Conservation (phyloP, 2,329 filamentous ascomycete genomes). For the Sclerotinia minor region DNA sequence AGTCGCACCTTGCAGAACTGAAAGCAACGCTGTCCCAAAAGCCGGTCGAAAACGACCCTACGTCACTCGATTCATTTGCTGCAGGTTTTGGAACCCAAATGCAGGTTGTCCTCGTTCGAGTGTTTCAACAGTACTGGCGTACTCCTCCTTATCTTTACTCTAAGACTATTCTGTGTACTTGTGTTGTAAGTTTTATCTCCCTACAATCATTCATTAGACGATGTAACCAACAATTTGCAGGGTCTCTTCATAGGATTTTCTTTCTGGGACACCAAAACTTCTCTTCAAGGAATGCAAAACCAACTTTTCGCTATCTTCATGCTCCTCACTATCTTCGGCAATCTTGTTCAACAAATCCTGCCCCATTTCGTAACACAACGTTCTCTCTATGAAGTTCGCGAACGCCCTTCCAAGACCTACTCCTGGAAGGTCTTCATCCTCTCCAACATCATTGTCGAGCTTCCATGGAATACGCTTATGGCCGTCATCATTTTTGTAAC, state of each 20-base stretch:
- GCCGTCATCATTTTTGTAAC: constrained; percentile 72
- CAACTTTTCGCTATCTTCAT: constrained; percentile 76
- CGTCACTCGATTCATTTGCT: constrained; percentile 57
- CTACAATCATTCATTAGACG: not conserved
- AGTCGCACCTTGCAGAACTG: constrained; percentile 54
- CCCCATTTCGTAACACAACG: constrained; percentile 61
- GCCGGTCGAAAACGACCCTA: constrained; percentile 34
- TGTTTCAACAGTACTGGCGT: constrained; percentile 67
- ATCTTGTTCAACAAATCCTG: constrained; percentile 75
- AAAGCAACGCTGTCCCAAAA: constrained; percentile 46
- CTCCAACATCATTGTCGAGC: constrained; percentile 77
- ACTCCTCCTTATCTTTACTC: constrained; percentile 58
- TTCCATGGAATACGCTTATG: constrained; percentile 79
- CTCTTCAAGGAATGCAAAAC: constrained; percentile 65
- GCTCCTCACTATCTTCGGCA: constrained; percentile 71
- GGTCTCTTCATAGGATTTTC: constrained; percentile 70
- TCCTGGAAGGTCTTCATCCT: constrained; percentile 67
- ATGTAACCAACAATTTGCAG: constrained; percentile 22
- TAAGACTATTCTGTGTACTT: constrained; percentile 37
- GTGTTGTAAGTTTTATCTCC: constrained; percentile 27
- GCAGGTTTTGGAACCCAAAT: constrained; percentile 61
- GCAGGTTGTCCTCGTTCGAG: constrained; percentile 54
- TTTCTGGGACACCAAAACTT: constrained; percentile 62
- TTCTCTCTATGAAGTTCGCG: constrained; percentile 65
- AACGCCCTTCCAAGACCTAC: constrained; percentile 77